A percentile compares a stretch with the other conserved stretches of the same genome.
These are phyloP conservation scores for Claviceps citrina DNA, from an alignment of 2,329 filamentous ascomycete genomes.

Conservation along the genomic window DNA sequence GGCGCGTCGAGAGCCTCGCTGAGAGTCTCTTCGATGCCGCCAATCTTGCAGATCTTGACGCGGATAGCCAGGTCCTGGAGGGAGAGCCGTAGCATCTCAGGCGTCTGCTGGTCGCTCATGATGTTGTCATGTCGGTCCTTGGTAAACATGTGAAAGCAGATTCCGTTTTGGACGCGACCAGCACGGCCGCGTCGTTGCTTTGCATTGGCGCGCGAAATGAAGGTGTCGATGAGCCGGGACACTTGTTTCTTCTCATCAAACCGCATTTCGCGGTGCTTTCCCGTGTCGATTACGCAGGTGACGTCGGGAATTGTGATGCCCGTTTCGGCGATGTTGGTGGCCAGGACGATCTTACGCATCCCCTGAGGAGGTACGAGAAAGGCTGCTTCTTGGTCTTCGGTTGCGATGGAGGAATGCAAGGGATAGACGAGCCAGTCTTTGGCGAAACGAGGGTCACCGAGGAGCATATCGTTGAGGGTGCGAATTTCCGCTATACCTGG, in stretches of 20 bases:
- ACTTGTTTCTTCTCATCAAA: conserved; percentile 89
- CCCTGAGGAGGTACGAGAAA: conserved; percentile 75
- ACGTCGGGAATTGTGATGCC: conserved; percentile 98
- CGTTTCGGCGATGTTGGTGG: conserved; percentile 96
- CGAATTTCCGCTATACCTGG: conserved; percentile 90
- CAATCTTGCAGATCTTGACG: conserved; percentile 94
- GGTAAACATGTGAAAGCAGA: conserved; percentile 94
- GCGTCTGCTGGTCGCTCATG: conserved; percentile 86
- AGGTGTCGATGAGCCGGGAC: conserved; percentile 80
- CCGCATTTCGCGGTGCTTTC: conserved; percentile 94
- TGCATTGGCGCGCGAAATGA: conserved; percentile 88
- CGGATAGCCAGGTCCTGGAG: conserved; percentile 89
- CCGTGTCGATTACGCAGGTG: conserved; percentile 89
- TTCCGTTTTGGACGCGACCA: conserved; percentile 82
- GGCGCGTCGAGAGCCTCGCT: conserved; percentile 80
- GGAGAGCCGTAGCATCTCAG: conserved; percentile 87
- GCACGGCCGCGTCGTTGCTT: conserved; percentile 89
- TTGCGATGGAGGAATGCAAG: conserved; percentile 87
- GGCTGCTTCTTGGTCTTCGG: conserved; percentile 87
- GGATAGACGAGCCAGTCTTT: conserved; percentile 74
- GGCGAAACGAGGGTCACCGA: conserved; percentile 60
- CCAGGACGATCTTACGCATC: conserved; percentile 80
- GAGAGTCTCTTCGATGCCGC: conserved; percentile 80
- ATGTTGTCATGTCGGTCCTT: conserved; percentile 71
- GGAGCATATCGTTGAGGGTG: conserved; percentile 70